These are phyloP conservation scores for Suillus brevipes DNA, from an alignment of 768 basidiomycete genomes.

Conservation along the genomic window DNA sequence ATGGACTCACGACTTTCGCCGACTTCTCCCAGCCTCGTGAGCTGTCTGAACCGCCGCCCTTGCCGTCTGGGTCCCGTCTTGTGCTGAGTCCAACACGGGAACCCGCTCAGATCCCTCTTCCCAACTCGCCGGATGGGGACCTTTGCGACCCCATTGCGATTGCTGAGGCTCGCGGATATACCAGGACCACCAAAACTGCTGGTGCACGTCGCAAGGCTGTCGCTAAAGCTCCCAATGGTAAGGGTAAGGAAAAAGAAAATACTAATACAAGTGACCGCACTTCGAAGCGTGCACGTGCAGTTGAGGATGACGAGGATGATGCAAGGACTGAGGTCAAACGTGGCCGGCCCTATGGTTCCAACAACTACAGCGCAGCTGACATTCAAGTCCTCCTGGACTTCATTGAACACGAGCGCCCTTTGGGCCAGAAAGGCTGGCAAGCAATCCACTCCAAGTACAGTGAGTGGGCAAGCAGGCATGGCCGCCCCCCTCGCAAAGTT, in stretches of 20 bases:
- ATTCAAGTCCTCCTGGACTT: constrained; percentile 18
- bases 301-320: neutral
- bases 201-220: constrained; percentile 2
- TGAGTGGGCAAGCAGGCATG: constrained; percentile 18
- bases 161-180: neutral
- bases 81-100: neutral
- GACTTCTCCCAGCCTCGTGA: neutral
- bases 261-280: neutral
- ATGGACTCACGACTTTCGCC: neutral
- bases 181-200: neutral
- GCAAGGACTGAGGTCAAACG: neutral
- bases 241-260: constrained; percentile 3
- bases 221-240: neutral
- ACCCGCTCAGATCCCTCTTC: neutral
- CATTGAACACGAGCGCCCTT: constrained; percentile 17
- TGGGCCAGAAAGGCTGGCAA: constrained; percentile 24
- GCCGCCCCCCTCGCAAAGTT: constrained; percentile 11
- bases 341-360: neutral
- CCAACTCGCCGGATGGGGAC: neutral
- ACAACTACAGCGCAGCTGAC: constrained; percentile 23
- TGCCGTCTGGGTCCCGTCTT: neutral
- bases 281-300: neutral
- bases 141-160: neutral
- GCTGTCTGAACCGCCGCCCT: neutral
- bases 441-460: constrained; percentile 14